Conservation (phyloP, 1,284 basidiomycete species). For the Ceratobasidium sp. region DNA sequence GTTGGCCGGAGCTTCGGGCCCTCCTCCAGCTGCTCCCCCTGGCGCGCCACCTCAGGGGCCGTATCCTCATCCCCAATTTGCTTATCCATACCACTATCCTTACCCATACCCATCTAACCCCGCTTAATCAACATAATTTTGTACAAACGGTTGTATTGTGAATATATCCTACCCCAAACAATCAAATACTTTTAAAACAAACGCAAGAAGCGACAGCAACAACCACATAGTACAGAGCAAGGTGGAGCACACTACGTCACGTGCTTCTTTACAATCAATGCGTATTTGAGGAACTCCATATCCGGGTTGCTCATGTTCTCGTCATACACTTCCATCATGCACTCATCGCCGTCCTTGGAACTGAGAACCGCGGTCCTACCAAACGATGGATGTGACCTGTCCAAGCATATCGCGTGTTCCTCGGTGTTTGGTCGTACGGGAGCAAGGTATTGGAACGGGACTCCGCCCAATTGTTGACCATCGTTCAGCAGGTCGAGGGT, state of each 20-base stretch:
- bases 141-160: conserved; percentile 14
- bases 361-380: conserved; percentile 33
- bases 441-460: conserved; percentile 35
- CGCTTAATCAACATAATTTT: conserved; percentile 12
- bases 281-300: conserved; percentile 38
- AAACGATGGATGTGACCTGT: conserved; percentile 33
- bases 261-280: conserved; percentile 38
- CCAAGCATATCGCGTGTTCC: conserved; percentile 41
- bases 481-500: conserved; percentile 30
- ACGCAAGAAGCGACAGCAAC: conserved; percentile 32
- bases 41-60: not conserved
- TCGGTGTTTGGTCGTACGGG: conserved; percentile 28
- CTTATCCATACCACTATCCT: conserved; percentile 27
- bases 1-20: conserved; percentile 16
- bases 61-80: conserved; percentile 14
- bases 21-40: not conserved
- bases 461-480: conserved; percentile 24
- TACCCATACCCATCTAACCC: conserved; percentile 28
- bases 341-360: conserved; percentile 36
- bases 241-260: not conserved
- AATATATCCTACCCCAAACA: conserved; percentile 27
- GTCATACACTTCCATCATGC: conserved; percentile 40
- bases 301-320: conserved; percentile 43
- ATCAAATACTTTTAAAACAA: conserved; percentile 42
- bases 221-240: not conserved